phyloP scores from a whole-genome alignment of 2,329 filamentous ascomycete species.

The Cryphonectria radicalis region DNA sequence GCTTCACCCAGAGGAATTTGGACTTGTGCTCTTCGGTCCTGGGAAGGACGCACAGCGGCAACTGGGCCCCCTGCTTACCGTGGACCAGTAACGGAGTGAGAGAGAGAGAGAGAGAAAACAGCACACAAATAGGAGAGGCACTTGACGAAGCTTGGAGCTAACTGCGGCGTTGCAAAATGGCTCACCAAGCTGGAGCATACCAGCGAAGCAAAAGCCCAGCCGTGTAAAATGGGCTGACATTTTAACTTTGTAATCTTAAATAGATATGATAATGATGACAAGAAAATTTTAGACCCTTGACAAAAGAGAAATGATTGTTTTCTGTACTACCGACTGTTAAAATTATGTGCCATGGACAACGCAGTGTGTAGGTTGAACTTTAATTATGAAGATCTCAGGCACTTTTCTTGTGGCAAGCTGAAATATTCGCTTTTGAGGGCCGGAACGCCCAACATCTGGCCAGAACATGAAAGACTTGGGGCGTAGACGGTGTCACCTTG shows the following conservation, averaged over 20 bases:
- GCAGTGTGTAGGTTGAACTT: too few species aligned
- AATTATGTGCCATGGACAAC: too few species aligned
- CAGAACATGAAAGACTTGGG: too few species aligned
- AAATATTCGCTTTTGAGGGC: too few species aligned
- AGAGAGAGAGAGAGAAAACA: background rate
- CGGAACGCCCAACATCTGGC: too few species aligned
- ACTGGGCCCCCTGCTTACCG: background rate
- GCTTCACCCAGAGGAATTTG: background rate
- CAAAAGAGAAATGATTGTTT: too few species aligned
- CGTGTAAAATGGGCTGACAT: background rate
- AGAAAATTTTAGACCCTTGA: background rate
- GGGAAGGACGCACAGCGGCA: background rate
- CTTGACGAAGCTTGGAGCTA: background rate
- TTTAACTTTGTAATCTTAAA: constrained; percentile 1
- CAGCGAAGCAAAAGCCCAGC: background rate
- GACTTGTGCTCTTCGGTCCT: background rate
- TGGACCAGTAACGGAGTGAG: background rate
- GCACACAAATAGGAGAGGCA: background rate
- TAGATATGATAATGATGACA: background rate
- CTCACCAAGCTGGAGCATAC: background rate
- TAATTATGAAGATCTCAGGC: too few species aligned
- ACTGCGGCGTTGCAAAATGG: background rate
- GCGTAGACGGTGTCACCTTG: too few species aligned
- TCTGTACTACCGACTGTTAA: too few species aligned
- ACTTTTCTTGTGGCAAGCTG: too few species aligned